Conservation (phyloP, 2,329 filamentous ascomycete genomes). For the Pseudocercospora cruenta region DNA sequence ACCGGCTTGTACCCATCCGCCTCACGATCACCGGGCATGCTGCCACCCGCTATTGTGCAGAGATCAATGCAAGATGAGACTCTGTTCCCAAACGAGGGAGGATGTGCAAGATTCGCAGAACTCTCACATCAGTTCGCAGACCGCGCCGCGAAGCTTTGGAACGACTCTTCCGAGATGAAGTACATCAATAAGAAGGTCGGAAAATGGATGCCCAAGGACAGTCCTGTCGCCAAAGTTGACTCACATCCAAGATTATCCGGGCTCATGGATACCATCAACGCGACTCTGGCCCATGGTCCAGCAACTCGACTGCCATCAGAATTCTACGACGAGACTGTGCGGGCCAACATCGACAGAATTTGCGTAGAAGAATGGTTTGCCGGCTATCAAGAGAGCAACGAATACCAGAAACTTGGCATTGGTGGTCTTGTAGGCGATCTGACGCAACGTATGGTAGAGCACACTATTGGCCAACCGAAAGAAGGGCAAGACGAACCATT, state of each 20-base stretch:
- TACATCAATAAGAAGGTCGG: conserved; percentile 77
- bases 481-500: conserved; percentile 55
- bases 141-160: conserved; percentile 52
- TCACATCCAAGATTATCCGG: conserved; percentile 81
- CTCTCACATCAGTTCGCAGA: conserved; percentile 53
- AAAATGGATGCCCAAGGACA: conserved; percentile 79
- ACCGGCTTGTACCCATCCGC: conserved; percentile 52
- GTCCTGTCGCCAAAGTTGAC: conserved; percentile 75
- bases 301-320: conserved; percentile 77
- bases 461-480: conserved; percentile 42
- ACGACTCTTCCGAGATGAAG: conserved; percentile 73
- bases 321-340: conserved; percentile 80
- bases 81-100: conserved; percentile 55
- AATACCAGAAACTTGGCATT: conserved; percentile 89
- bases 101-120: conserved; percentile 53
- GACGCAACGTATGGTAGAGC: conserved; percentile 57
- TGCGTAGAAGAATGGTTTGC: conserved; percentile 90
- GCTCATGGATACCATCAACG: conserved; percentile 92
- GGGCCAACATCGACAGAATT: conserved; percentile 71
- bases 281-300: conserved; percentile 81
- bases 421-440: conserved; percentile 84
- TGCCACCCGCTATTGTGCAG: conserved; percentile 50
- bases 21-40: conserved; percentile 47
- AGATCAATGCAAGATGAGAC: conserved; percentile 53
- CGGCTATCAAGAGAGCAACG: conserved; percentile 79